These are phyloP conservation scores for Escovopsis sp. DNA, from an alignment of 2,329 filamentous ascomycete species.

Conservation along the genomic window DNA sequence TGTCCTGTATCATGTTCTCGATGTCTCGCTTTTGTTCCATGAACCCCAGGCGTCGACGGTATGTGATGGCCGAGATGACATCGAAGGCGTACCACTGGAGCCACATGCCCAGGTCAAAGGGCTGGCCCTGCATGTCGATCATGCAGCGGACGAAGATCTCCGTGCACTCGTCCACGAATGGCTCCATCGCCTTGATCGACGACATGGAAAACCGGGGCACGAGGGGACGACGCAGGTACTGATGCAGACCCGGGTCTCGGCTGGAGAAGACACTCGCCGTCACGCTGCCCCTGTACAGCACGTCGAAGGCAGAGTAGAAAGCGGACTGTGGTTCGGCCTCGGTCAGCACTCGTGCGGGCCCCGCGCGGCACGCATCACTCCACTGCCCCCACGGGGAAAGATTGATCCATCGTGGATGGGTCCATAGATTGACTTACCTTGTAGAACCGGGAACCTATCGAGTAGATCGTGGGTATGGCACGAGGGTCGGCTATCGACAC, in stretches of 20 bases:
- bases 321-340: constrained; percentile 38
- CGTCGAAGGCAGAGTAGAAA: constrained; percentile 68
- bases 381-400: too few relatives aligned
- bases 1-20: constrained; percentile 36
- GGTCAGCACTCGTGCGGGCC: constrained; percentile 36
- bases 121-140: constrained; percentile 31
- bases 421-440: constrained; percentile 42
- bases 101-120: constrained; percentile 39
- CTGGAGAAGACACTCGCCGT: constrained; percentile 59
- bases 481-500: constrained; percentile 60
- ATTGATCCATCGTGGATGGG: not conserved
- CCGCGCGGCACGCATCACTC: too few relatives aligned
- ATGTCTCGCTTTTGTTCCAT: constrained; percentile 45
- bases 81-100: constrained; percentile 51
- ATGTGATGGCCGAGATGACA: constrained; percentile 46
- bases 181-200: constrained; percentile 62
- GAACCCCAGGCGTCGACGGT: constrained; percentile 45
- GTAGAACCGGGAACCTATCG: constrained; percentile 63
- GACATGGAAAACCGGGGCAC: constrained; percentile 68
- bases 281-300: constrained; percentile 48
- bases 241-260: constrained; percentile 61
- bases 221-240: constrained; percentile 58
- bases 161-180: constrained; percentile 62
- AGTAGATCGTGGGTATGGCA: constrained; percentile 63
- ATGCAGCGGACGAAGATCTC: constrained; percentile 49